A percentile compares a stretch with the other conserved stretches of the same genome.
Evolutionary conservation across 2,329 filamentous ascomycete genomes (phyloP).

Genomic region (Cladosporium halotolerans): DNA sequence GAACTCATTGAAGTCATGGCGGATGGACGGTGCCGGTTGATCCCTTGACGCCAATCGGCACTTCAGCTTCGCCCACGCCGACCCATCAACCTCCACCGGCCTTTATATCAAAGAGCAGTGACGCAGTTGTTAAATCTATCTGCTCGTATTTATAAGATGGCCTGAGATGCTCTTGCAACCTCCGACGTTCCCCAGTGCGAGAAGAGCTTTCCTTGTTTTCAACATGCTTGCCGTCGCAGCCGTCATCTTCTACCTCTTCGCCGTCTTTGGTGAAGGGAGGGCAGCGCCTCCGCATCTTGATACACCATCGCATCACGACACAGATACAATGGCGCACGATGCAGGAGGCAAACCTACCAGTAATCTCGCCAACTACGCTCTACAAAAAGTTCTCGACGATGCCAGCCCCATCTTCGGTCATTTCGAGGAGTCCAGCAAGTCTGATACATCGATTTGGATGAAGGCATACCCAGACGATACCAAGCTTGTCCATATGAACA

Average conservation of each 20-base stretch:
- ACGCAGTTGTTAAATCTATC: too few species aligned
- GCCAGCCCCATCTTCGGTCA: constrained; percentile 41
- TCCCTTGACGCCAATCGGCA: constrained; percentile 1
- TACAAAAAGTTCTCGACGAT: constrained; percentile 39
- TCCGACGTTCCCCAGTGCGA: neutral
- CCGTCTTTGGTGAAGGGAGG: constrained; percentile 1
- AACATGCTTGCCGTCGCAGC: constrained; percentile 8
- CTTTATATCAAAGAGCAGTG: neutral
- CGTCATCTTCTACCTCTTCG: constrained; percentile 6
- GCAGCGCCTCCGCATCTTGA: neutral
- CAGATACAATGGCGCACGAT: neutral
- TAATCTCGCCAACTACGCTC: constrained; percentile 32
- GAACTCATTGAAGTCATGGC: too few species aligned
- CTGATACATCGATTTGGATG: constrained; percentile 42
- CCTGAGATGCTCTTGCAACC: constrained; percentile 1
- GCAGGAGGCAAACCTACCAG: neutral
- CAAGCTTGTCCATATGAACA: constrained; percentile 42
- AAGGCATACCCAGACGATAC: constrained; percentile 37
- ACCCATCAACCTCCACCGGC: neutral
- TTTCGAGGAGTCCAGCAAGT: constrained; percentile 20
- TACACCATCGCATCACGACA: neutral
- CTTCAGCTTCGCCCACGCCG: neutral
- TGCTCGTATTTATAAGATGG: neutral
- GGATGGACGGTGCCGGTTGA: too few species aligned
- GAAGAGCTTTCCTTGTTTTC: neutral